Base-by-base conservation (phyloP, 257 asterid genomes). In the Verbascum thapsus region DNA sequence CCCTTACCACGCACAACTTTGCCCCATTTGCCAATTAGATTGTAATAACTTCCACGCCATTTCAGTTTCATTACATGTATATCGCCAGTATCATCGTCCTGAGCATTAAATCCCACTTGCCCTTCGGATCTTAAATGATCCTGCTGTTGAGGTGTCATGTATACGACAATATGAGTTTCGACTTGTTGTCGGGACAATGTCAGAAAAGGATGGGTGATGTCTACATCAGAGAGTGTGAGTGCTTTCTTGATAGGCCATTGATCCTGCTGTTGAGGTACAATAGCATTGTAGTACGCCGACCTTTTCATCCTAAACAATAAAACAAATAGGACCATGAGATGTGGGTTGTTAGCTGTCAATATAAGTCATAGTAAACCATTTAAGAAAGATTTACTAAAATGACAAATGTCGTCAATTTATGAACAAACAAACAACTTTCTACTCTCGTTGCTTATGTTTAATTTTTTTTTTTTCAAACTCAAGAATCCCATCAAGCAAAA, bases 31-130 rank as follows among this genome's bases (percentile, higher is more conserved):
- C 87, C 87, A 12, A 77, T 74, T 49, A 77, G 81, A 64, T 78
- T 78, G 30, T 81, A 78, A 56, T 81, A 77, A 53, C 86, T 81
- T 58, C 86, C 86, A 37, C 86, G 83, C 83, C 83, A 81, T 51
- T 78, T 81, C 62, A 81, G 40, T 71, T 76, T 81, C 87, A 81
- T 81, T 8, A 66, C 20, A 60, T 73, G 72, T 72, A 68, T 37
- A 13, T 75, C 85, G 1, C 87, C 85, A 26, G 74, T 76, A 51
- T 81, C 87, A 10, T 81, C 87, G 58, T 81, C 87, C 50, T 73
- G 82, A 42, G 85, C 82, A 68, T 67, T 71, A 66, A 81, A 61
- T 17, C 82, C 72, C 20, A 78, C 85, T 51, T 81, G 87, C 26
- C 84, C 76, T 59, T 75, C 82, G 20, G 71, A 66, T 75, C 72